Base-by-base conservation (phyloP, 768 basidiomycete genomes). In the Sistotremastrum suecicum region DNA sequence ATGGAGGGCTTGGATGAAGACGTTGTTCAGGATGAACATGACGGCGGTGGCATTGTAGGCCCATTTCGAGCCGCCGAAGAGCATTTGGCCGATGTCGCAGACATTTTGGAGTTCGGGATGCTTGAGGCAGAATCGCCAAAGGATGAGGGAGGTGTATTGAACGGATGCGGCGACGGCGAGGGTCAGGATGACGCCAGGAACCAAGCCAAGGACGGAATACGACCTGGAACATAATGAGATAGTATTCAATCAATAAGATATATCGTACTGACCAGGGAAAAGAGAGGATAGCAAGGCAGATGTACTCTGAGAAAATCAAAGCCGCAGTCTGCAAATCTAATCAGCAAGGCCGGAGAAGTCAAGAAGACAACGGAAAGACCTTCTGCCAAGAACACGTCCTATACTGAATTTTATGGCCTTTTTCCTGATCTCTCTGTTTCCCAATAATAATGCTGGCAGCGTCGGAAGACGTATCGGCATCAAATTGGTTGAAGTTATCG, bases 21-120 rank as follows among this genome's bases (percentile, higher is more conserved):
- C 70, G 54, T 74, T 76, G 58, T 76, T 76, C 39, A 72, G 56
- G 41, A 75, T 58, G 54, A 76, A 69, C 60, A 76, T 70, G 32
- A 72, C 57, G 3, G 66, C 68, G 1, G 73, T 74, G 33, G 66
- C 50, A 43, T 74, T 70, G 56, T 72, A 74, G 3, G 70, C 73
- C 39, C 65, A 47, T 37, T 67, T 50, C 0, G 71, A 70, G 34
- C 71, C 66, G 7, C 68, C 65, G 43, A 71, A 74, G 33, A 75
- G 63, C 41, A 63, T 58, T 37, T 59, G 61, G 2, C 70, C 71
- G 39, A 75, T 71, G 51, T 75, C 71, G 54, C 71, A 73, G 11
- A 72, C 67, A 44, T 74, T 70, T 8, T 64, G 64, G 8, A 69
- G 57, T 50, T 73, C 68, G 0, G 72, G 72, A 48, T 75, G 66